Evolutionary conservation across 768 basidiomycete genomes (phyloP), one percentile per base, ranked within the genome.

Genomic region (Leccinum uliginosum): DNA sequence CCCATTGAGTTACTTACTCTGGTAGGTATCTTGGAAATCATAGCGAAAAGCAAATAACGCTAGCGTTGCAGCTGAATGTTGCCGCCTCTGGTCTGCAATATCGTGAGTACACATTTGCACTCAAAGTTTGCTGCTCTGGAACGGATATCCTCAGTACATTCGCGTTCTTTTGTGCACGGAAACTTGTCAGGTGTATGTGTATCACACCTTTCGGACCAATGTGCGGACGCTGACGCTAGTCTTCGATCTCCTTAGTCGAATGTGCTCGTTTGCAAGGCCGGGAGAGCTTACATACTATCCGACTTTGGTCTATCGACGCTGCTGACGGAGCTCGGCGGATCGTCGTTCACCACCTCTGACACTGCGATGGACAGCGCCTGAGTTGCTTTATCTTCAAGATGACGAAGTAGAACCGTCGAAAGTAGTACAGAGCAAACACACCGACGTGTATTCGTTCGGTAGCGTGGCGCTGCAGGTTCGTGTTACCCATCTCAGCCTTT

Each of bases 261-360:
- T 15, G 55, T 65, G 11, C 60, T 64, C 24, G 50, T 64, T n/a
- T 51, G 49, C 46, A 53, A 49, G n/a, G 27, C 62, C 23, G 46
- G 57, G 24, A 51, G 59, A 34, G 63, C 60, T 1, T 62, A 62
- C 7, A 62, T 64, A n/a, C n/a, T n/a, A n/a, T 55, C 73, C 50
- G 80, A 80, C 53, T 80, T 80, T 60, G 80, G 79, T 6, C 64
- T 80, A 4, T 79, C 78, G 26, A 76, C 63, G 19, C 71, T 79
- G 40, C 61, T 74, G 26, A 67, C 68, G n/a, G 75, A 77, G 56
- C 64, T 75, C 43, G 67, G 73, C 32, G 68, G 71, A n/a, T 23
- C 60, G 2, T 69, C 71, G n/a, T 76, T 77, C 53, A 59, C 46
- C 66, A 57, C 61, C 11, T 78, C 54, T 68, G 17, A 62, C 78